Evolutionary conservation across 1,139 yeast species (phyloP), one percentile per base, ranked within the genome.

Genomic region (Taphrina communis): DNA sequence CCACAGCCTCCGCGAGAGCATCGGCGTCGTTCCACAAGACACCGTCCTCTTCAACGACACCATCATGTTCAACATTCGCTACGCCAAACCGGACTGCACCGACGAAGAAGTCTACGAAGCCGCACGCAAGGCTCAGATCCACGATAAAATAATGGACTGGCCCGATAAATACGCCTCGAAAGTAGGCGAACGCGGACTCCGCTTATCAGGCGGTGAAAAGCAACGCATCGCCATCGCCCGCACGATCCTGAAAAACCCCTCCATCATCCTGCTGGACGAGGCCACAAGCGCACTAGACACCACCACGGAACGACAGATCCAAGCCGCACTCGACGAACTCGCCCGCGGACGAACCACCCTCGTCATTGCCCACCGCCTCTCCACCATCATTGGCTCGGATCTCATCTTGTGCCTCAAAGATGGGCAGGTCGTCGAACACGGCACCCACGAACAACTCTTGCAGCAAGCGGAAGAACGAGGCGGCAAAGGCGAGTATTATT

Each of bases 1-100:
- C 65, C 94, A 90, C 67, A 86, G 94, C 7, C 81, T 95, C 68
- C 82, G 99, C 73, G 80, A 78, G 68, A 80, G 85, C 7, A 85
- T 94, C 72, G 99, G 98, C 42, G 95, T 94, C 38, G 99, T 94
- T 1, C 99, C 99, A 0, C 99, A 94, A 78, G 99, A 94, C 73
- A 93, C 98, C 0, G 99, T 99, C 3, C 80, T 94, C 68, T 94
- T 94, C 80, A 95, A 94, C 76, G 97, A 93, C 72, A 85, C 96
- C 0, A 90, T 94, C 65, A 79, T 88, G 76, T 96, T 93, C 77
- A 94, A 94, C 76, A 87, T 94, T 53, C 82, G 94, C 68, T 94
- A 92, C 78, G 99, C 98, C 39, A 82, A 89, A 60, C 82, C 93
- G 52, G 81, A 83, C 46, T 92, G 98, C 0, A 78, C 86, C 0